Conservation (phyloP, 352 stramenopile genomes). For the Plasmopara muralis region DNA sequence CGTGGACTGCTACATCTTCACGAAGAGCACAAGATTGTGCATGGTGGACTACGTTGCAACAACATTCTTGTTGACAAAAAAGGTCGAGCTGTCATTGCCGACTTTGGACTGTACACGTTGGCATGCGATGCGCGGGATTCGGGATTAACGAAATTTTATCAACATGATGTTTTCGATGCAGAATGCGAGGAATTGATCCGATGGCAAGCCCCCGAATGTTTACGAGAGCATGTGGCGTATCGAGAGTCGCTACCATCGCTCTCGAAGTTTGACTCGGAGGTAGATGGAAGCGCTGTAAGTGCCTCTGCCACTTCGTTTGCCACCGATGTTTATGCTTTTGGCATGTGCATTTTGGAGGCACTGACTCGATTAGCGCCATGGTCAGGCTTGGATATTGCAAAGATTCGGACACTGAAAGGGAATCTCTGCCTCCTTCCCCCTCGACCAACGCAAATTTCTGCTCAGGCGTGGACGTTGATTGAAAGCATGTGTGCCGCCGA, state of each 20-base stretch:
- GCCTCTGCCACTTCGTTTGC: slow-evolving; percentile 31
- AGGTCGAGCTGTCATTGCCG: slow-evolving; percentile 50
- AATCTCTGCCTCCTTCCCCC: slow-evolving; percentile 45
- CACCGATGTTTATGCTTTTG: slow-evolving; percentile 63
- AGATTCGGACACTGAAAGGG: slow-evolving; percentile 50
- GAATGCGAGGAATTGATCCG: slow-evolving; percentile 47
- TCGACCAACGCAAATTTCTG: slow-evolving; percentile 34
- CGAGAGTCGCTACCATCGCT: slow-evolving; percentile 24
- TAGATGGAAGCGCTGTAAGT: slow-evolving; percentile 14
- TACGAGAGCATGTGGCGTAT: slow-evolving; percentile 31
- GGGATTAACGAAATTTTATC: slow-evolving; percentile 29
- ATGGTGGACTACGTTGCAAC: slow-evolving; percentile 52
- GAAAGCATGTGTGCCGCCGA: slow-evolving; percentile 58
- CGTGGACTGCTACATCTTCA: slow-evolving; percentile 61
- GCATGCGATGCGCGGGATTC: slow-evolving; percentile 31
- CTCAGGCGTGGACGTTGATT: slow-evolving; percentile 46
- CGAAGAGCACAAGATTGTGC: slow-evolving; percentile 42
- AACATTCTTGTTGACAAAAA: slow-evolving; percentile 71
- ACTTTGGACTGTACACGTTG: slow-evolving; percentile 45
- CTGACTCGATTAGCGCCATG: slow-evolving; percentile 48
- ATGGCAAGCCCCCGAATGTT: slow-evolving; percentile 63
- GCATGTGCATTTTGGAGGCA: slow-evolving; percentile 75
- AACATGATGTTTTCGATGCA: slow-evolving; percentile 22
- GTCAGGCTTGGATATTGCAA: slow-evolving; percentile 31
- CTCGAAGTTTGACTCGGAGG: slow-evolving; percentile 7